Evolutionary conservation across 257 asterid genomes (phyloP), one percentile per base, ranked within the genome.

Genomic region (Cinchona pubescens): DNA sequence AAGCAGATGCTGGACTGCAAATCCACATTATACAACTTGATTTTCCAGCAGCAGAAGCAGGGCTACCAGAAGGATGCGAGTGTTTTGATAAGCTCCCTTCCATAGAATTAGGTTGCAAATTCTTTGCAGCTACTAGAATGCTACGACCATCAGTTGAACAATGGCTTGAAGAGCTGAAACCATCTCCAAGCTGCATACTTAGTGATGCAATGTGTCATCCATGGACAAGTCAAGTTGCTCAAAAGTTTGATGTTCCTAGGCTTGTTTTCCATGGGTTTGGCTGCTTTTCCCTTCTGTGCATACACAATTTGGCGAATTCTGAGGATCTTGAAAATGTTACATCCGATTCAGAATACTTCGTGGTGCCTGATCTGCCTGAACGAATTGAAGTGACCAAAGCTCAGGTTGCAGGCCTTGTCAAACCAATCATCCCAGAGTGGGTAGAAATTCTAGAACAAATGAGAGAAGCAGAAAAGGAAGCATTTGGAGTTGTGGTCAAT

Each of bases 51-150:
- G 77, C 19, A 14, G 88, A 83, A 75, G 84, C 75, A 8, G 93
- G 91, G 15, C 43, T 86, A 27, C 88, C 87, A 0, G 84, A 79
- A 30, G 86, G 90, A 12, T 88, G 86, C 23, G 91, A 86, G 85
- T 80, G 74, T 72, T 48, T 86, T 1, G 93, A 86, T 75, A 34
- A 76, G 68, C 87, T 85, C 63, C 89, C 89, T 49, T 38, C 42
- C 6, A 4, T 38, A 38, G 42, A 38, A 38, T 38, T 38, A 38
- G 6, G 42, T 38, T 1, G 4, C 42, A 38, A 38, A 0, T 38
- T 38, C 42, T 38, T 38, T 38, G 7, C 42, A 38, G 42, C 42
- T 2, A 3, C 7, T 38, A 38, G 42, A 38, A 3, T 82, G 86
- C 51, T 85, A 21, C 81, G 81, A 74, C 78, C 81, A 34, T 82